Conservation (phyloP, 1,139 yeast genomes). For the Suhomyces atakaporum region DNA sequence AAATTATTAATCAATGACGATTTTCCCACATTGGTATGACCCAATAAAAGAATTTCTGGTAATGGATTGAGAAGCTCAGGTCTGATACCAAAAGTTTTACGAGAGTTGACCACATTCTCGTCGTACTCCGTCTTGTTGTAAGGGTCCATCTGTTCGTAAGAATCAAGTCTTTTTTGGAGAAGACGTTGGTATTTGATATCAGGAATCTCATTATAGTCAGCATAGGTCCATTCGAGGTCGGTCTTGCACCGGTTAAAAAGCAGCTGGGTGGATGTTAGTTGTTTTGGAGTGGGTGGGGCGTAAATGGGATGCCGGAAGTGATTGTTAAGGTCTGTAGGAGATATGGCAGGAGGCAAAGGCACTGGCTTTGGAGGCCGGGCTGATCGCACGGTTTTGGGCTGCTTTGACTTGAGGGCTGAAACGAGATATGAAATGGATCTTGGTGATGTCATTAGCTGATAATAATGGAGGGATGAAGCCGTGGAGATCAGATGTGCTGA, state of each 20-base stretch:
- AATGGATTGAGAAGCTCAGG: constrained; percentile 32
- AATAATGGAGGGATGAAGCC: no score
- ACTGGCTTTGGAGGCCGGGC: constrained; percentile 4
- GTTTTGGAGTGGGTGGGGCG: constrained; percentile 16
- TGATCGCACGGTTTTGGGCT: not conserved
- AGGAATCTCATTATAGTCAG: constrained; percentile 55
- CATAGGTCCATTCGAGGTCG: constrained; percentile 61
- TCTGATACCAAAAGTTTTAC: constrained; percentile 32
- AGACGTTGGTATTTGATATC: constrained; percentile 48
- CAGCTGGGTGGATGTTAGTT: constrained; percentile 18
- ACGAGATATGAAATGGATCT: not conserved
- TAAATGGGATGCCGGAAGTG: constrained; percentile 24
- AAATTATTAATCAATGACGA: constrained; percentile 69
- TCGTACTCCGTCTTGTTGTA: constrained; percentile 23
- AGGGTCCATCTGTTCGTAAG: constrained; percentile 21
- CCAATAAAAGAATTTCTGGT: constrained; percentile 75
- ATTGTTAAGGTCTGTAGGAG: constrained; percentile 28
- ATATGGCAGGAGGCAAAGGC: constrained; percentile 15
- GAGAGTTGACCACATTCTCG: constrained; percentile 18
- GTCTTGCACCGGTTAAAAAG: constrained; percentile 50
- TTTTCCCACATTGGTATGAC: constrained; percentile 85
- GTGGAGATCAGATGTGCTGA: no score
- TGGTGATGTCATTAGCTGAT: not conserved
- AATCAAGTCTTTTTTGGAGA: constrained; percentile 21
- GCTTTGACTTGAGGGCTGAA: not conserved